Percentiles rank a stretch among this genome's conserved stretches.
Conservation (phyloP, 1,139 yeast species). For the Candida pseudoviswanathii region DNA sequence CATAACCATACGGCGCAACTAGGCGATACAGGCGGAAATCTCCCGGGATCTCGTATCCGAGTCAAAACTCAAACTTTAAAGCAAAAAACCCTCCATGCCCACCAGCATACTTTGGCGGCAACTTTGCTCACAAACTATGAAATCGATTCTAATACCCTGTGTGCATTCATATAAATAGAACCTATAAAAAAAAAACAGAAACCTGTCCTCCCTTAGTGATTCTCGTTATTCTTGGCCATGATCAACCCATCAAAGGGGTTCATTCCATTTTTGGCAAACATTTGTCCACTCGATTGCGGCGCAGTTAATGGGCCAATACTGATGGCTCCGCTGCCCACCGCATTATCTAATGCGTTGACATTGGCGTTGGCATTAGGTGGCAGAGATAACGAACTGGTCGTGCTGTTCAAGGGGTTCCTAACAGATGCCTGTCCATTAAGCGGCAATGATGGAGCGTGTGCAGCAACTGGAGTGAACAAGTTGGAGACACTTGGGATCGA, state of each 20-base stretch:
- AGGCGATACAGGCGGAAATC: neutral
- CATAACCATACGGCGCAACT: neutral
- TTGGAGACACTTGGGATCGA: constrained; percentile 24
- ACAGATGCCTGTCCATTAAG: constrained; percentile 23
- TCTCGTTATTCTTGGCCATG: constrained; percentile 24
- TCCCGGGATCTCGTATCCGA: neutral
- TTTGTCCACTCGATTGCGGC: constrained; percentile 40
- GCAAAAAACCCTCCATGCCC: neutral
- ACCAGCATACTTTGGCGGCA: neutral
- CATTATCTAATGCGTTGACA: constrained; percentile 19
- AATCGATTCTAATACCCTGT: neutral
- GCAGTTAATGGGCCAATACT: constrained; percentile 29
- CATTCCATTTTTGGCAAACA: constrained; percentile 38
- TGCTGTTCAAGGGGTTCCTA: constrained; percentile 30
- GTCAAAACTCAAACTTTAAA: neutral
- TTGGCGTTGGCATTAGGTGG: constrained; percentile 16
- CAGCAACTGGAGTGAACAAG: constrained; percentile 36
- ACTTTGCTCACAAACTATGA: neutral
- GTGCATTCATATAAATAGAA: neutral
- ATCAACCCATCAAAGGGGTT: constrained; percentile 48
- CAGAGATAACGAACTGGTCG: neutral
- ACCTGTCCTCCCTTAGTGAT: neutral
- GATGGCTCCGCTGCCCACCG: neutral
- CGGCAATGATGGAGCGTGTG: constrained; percentile 27
- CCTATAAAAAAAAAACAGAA: neutral